Evolutionary conservation across 176 grass and related monocot genomes (phyloP).

Genomic region (Triticum monococcum): DNA sequence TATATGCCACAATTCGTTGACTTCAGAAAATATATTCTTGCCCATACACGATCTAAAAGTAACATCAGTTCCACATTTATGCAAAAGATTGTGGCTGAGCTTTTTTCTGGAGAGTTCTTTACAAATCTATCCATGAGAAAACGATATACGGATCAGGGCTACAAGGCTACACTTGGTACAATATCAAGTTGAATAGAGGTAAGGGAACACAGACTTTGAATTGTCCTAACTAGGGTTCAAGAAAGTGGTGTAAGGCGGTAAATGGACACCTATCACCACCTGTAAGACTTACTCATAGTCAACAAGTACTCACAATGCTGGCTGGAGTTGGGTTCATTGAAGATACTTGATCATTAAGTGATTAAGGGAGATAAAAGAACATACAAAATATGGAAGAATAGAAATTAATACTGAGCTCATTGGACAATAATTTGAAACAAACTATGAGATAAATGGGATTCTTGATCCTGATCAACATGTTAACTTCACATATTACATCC

Average conservation of each 20-base stretch:
- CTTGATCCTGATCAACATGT: conserved; percentile 19
- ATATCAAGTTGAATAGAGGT: background rate
- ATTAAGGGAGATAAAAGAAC: background rate
- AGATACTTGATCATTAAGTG: background rate
- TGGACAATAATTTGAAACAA: background rate
- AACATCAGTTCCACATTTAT: background rate
- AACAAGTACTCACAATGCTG: background rate
- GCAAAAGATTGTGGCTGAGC: background rate
- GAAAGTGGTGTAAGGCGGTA: background rate
- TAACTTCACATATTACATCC: background rate
- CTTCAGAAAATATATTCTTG: conserved; percentile 14
- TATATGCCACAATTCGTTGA: background rate
- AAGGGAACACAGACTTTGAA: background rate
- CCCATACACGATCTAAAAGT: background rate
- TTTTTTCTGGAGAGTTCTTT: background rate
- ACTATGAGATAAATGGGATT: background rate
- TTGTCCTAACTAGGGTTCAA: background rate
- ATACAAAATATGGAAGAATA: background rate
- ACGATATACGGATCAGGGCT: background rate
- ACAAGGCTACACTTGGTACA: background rate
- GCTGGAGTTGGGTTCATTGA: background rate
- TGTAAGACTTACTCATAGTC: background rate
- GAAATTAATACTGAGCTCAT: too few species aligned
- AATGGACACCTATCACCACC: background rate
- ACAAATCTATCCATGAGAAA: background rate